A percentile compares a stretch with the other conserved stretches of the same genome.
These are phyloP conservation scores for Mesostigma viride DNA, from an alignment of 139 green algal species.

Conservation along the genomic window DNA sequence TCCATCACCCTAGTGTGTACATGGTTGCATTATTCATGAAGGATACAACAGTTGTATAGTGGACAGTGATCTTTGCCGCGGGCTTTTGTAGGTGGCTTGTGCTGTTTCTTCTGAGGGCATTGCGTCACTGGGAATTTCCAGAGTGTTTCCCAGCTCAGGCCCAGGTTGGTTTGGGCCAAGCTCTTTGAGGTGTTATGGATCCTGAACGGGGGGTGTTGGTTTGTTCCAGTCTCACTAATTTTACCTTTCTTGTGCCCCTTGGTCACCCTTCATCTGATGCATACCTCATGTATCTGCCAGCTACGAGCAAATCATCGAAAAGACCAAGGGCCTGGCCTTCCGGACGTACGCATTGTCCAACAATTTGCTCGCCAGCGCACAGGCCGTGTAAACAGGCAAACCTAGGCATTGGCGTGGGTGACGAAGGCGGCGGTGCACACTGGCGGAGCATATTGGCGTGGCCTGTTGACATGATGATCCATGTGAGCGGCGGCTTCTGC, in stretches of 20 bases:
- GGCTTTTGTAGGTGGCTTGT: neutral
- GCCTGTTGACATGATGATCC: too few species aligned
- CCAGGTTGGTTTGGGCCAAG: conserved; percentile 1
- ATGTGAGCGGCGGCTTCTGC: too few species aligned
- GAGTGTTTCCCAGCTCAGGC: conserved; percentile 2
- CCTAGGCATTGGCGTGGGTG: too few species aligned
- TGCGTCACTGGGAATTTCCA: neutral
- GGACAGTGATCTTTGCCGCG: neutral
- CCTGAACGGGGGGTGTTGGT: conserved; percentile 8
- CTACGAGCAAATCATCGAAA: conserved; percentile 73
- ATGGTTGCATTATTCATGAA: conserved; percentile 6
- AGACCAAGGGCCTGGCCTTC: conserved; percentile 67
- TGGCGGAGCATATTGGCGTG: too few species aligned
- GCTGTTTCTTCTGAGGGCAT: conserved; percentile 7
- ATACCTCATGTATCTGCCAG: conserved; percentile 16
- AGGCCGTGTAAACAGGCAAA: too few species aligned
- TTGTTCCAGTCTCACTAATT: conserved; percentile 9
- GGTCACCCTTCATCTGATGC: conserved; percentile 13
- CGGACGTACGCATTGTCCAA: conserved; percentile 78
- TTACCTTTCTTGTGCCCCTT: neutral
- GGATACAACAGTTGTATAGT: neutral
- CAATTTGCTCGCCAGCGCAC: too few species aligned
- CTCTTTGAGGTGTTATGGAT: conserved; percentile 7
- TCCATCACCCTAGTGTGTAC: conserved; percentile 47
- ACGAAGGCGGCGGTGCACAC: too few species aligned